phyloP scores from a whole-genome alignment of 331 rosid genomes.

The Arachis monticola region DNA sequence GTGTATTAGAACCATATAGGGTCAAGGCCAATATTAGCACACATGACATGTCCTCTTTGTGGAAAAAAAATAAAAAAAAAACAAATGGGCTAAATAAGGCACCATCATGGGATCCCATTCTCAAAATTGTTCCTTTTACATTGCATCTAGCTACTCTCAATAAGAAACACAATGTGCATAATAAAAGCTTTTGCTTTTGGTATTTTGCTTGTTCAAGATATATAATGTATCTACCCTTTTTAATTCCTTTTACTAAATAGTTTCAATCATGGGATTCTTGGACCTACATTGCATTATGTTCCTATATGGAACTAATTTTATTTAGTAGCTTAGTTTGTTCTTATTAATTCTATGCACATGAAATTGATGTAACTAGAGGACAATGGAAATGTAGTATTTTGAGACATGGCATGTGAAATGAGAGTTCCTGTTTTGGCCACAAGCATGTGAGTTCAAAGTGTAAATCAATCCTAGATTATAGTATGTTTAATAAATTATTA shows the following conservation, averaged over 20 bases:
- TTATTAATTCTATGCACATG: conserved; percentile 46
- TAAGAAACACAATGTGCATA: conserved; percentile 14
- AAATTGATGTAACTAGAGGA: conserved; percentile 45
- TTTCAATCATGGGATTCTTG: conserved; percentile 24
- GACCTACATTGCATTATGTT: conserved; percentile 45
- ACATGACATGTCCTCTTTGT: conserved; percentile 54
- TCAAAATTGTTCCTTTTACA: conserved; percentile 44
- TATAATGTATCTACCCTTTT: conserved; percentile 12
- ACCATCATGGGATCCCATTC: conserved; percentile 59
- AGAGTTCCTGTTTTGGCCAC: conserved; percentile 32
- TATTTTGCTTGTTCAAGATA: conserved; percentile 32
- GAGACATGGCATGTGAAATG: conserved; percentile 64
- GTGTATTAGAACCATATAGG: conserved; percentile 36
- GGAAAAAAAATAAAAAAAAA: background rate
- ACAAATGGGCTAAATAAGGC: conserved; percentile 37
- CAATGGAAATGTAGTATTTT: conserved; percentile 39
- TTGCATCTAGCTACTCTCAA: conserved; percentile 60
- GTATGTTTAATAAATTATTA: conserved; percentile 35
- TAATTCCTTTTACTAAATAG: background rate
- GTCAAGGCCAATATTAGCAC: conserved; percentile 50
- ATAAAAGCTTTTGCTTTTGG: conserved; percentile 47
- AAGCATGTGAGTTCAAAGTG: conserved; percentile 54
- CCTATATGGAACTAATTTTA: conserved; percentile 26
- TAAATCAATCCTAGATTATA: conserved; percentile 39
- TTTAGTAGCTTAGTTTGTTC: conserved; percentile 12